phyloP scores from a whole-genome alignment of 2,329 filamentous ascomycete genomes.

The Penicillium hesseltinei region DNA sequence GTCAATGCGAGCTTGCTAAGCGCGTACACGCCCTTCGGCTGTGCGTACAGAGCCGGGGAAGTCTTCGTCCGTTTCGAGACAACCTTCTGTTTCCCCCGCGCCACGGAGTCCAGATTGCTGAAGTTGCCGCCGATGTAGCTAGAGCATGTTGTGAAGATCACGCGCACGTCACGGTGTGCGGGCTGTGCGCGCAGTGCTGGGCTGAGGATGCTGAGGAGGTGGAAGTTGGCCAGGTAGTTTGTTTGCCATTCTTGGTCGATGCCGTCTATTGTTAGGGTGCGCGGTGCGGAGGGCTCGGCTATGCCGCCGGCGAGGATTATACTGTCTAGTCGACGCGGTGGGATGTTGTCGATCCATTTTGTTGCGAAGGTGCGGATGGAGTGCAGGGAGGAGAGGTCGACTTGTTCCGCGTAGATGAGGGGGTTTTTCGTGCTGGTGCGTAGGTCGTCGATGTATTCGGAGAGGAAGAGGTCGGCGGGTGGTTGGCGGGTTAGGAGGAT shows the following conservation, averaged over 20 bases:
- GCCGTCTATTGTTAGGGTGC: constrained; percentile 68
- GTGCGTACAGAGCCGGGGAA: background rate
- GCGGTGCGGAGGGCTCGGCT: constrained; percentile 55
- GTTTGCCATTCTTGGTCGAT: constrained; percentile 89
- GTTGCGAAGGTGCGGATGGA: constrained; percentile 92
- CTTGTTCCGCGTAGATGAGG: constrained; percentile 91
- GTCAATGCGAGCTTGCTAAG: constrained; percentile 74
- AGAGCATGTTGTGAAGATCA: constrained; percentile 83
- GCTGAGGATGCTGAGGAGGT: constrained; percentile 84
- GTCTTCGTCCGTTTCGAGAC: background rate
- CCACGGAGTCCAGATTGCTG: constrained; percentile 41
- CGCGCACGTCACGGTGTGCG: constrained; percentile 85
- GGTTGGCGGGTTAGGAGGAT: constrained; percentile 82
- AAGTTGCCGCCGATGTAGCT: constrained; percentile 79
- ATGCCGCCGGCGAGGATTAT: constrained; percentile 82
- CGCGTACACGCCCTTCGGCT: constrained; percentile 52
- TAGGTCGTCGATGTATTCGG: constrained; percentile 88
- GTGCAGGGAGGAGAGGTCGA: constrained; percentile 83
- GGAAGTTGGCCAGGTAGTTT: constrained; percentile 95
- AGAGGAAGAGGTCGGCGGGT: constrained; percentile 79
- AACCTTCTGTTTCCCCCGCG: constrained; percentile 8
- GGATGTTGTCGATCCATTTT: constrained; percentile 95
- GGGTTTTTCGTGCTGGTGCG: constrained; percentile 74
- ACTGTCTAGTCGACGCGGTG: constrained; percentile 85
- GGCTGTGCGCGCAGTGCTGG: constrained; percentile 89